A percentile compares a stretch with the other conserved stretches of the same genome.
These are phyloP conservation scores for Leccinum disarticulatum DNA, from an alignment of 768 basidiomycete species.

Conservation along the genomic window DNA sequence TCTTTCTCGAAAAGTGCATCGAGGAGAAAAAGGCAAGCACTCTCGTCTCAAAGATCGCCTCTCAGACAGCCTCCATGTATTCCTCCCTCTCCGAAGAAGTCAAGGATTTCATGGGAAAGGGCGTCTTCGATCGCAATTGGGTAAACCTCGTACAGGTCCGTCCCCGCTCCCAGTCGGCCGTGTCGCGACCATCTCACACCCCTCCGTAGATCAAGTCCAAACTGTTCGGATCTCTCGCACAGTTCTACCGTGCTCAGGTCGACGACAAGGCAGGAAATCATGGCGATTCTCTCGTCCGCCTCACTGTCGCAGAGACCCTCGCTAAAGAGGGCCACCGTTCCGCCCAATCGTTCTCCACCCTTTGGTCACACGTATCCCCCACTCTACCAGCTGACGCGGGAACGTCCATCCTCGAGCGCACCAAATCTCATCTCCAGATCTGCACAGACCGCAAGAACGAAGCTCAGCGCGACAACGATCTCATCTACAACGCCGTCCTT, in stretches of 20 bases:
- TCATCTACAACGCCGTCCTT: slow-evolving; percentile 93
- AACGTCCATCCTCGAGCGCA: slow-evolving; percentile 74
- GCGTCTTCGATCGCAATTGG: slow-evolving; percentile 95
- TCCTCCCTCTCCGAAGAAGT: slow-evolving; percentile 82
- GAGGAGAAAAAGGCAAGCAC: slow-evolving; percentile 85
- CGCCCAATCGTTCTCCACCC: slow-evolving; percentile 64
- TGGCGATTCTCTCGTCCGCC: slow-evolving; percentile 82
- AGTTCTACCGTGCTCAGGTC: slow-evolving; percentile 82
- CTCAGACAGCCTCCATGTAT: slow-evolving; percentile 83
- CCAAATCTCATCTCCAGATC: slow-evolving; percentile 77
- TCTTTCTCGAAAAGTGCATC: slow-evolving; percentile 91
- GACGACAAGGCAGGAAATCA: slow-evolving; percentile 77
- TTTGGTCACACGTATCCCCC: slow-evolving; percentile 73
- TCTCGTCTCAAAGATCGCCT: slow-evolving; percentile 80
- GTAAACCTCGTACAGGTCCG: slow-evolving; percentile 78
- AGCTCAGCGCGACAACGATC: slow-evolving; percentile 88
- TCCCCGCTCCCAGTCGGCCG: neutral
- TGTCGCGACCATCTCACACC: slow-evolving; percentile 7
- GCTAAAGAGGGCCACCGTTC: slow-evolving; percentile 82
- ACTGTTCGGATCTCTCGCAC: slow-evolving; percentile 80
- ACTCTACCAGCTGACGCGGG: slow-evolving; percentile 88
- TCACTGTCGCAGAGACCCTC: slow-evolving; percentile 69
- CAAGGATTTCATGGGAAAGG: slow-evolving; percentile 96
- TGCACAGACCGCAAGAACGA: slow-evolving; percentile 74
- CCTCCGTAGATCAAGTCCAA: slow-evolving; percentile 80